Percentiles rank a stretch among this genome's conserved stretches.
Evolutionary conservation across 768 basidiomycete genomes (phyloP).

Genomic region (Termitomyces sp.): DNA sequence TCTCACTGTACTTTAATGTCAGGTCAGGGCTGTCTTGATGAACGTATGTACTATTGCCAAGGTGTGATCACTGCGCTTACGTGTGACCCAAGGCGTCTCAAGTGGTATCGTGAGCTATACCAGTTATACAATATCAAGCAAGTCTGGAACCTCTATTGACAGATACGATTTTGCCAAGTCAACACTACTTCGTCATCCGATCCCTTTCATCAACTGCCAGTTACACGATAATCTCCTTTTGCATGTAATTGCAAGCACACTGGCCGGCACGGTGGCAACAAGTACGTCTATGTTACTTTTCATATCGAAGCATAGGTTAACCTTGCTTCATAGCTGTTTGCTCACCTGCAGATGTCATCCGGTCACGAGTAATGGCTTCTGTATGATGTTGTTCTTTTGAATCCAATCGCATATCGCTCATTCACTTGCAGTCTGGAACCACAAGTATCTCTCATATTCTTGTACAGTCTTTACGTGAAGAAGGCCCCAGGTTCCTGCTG

Average conservation of each 20-base stretch:
- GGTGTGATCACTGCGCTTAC: constrained; percentile 2
- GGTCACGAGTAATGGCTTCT: constrained; percentile 73
- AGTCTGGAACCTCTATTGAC: constrained; percentile 1
- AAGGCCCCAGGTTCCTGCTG: constrained; percentile 76
- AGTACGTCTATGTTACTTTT: constrained; percentile 38
- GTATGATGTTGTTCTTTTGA: constrained; percentile 30
- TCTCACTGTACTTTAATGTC: constrained; percentile 7
- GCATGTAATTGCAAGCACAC: constrained; percentile 62
- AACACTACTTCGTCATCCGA: constrained; percentile 41
- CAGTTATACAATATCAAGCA: not conserved
- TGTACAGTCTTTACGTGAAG: constrained; percentile 54
- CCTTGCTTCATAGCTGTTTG: constrained; percentile 51
- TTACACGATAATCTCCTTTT: constrained; percentile 60
- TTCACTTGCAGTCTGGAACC: constrained; percentile 39
- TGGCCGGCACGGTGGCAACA: constrained; percentile 74
- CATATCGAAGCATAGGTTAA: not conserved
- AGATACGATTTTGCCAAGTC: constrained; percentile 80
- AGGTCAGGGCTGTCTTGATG: constrained; percentile 14
- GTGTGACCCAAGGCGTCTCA: constrained; percentile 54
- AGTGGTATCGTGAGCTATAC: constrained; percentile 68
- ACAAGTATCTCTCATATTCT: constrained; percentile 47
- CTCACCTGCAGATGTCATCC: constrained; percentile 72
- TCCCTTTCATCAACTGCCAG: constrained; percentile 55
- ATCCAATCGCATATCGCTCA: constrained; percentile 3
- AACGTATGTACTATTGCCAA: constrained; percentile 7